Evolutionary conservation across 78 protist genomes (phyloP).

Genomic region (Bodo saltans): DNA sequence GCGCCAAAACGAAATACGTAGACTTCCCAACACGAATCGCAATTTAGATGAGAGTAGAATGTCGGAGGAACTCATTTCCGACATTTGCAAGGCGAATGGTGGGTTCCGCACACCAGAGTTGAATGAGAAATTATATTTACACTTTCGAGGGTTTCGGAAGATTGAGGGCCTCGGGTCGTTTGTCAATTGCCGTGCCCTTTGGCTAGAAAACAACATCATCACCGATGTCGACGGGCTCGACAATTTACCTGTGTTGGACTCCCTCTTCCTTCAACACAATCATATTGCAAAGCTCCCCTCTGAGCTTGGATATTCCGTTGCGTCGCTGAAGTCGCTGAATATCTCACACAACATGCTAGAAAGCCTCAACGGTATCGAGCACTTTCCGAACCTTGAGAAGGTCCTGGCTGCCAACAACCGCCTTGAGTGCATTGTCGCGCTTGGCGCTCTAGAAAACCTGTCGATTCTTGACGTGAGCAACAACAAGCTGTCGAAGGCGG

Average conservation of each 20-base stretch:
- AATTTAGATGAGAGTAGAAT: no score
- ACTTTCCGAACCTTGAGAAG: slow-evolving; percentile 9
- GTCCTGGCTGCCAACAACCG: slow-evolving; percentile 38
- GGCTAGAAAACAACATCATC: slow-evolving; percentile 77
- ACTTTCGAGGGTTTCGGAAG: slow-evolving; percentile 49
- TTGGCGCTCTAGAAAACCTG: slow-evolving; percentile 5
- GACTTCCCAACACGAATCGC: no score
- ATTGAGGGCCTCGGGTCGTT: slow-evolving; percentile 54
- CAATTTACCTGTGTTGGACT: neutral
- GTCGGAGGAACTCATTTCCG: slow-evolving; percentile 23
- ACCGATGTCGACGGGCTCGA: slow-evolving; percentile 47
- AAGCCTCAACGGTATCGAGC: slow-evolving; percentile 11
- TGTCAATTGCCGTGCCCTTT: slow-evolving; percentile 52
- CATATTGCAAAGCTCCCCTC: neutral
- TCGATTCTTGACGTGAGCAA: slow-evolving; percentile 42
- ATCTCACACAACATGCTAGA: slow-evolving; percentile 2
- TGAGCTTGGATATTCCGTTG: neutral
- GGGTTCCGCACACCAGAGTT: slow-evolving; percentile 52
- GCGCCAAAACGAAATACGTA: no score
- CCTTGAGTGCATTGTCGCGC: neutral
- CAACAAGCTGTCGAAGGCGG: slow-evolving; percentile 48
- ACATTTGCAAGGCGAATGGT: slow-evolving; percentile 49
- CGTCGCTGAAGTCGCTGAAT: slow-evolving; percentile 23
- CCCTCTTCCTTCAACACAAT: slow-evolving; percentile 15
- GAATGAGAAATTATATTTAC: slow-evolving; percentile 74